Evolutionary conservation across 2,329 filamentous ascomycete species (phyloP), one percentile per base, ranked within the genome.

Genomic region (Malbranchea zuffiana): DNA sequence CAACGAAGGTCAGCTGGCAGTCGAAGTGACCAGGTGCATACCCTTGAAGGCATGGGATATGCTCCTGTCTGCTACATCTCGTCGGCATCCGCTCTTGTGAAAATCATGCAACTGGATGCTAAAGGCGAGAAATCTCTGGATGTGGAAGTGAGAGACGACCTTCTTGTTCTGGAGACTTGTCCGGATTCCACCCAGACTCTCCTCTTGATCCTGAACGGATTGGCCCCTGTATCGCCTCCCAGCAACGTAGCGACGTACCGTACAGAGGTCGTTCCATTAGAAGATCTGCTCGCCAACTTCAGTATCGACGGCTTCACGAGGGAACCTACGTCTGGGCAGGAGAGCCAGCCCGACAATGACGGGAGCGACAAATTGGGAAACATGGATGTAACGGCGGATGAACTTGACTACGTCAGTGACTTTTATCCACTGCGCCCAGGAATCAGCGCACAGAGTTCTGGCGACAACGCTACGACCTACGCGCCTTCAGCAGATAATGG

Each of bases 161-260:
- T 98, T 1, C 68, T 98, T 36, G 79, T 98, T 21, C 64, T 98
- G 5, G 90, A 98, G 59, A 92, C 87, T 1, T 98, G 92, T 51
- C 90, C 90, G 19, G 90, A 98, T 59, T 98, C 90, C 1, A 96
- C 86, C 0, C 86, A 95, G 56, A 98, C 90, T 0, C 69, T 98
- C 10, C 80, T 94, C 35, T 71, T 74, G 2, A 71, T 93, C 27
- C 63, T 87, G 11, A 84, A 82, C 50, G 86, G 81, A 1, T 68
- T 98, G 3, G 77, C 79, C 24, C 90, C 88, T 3, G 88, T 90
- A 1, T 78, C 76, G 5, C 80, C 86, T 0, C 85, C 87, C 1
- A 88, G 75, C 51, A 84, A 80, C 43, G 79, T 82, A 47, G 74
- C 79, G 46, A 90, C 90, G 53, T 98, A 93, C 56, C 74, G 83